Percentiles rank a stretch among this genome's conserved stretches.
Evolutionary conservation across 2,329 filamentous ascomycete species (phyloP).

Genomic region (Pseudofabraea citricarpa): DNA sequence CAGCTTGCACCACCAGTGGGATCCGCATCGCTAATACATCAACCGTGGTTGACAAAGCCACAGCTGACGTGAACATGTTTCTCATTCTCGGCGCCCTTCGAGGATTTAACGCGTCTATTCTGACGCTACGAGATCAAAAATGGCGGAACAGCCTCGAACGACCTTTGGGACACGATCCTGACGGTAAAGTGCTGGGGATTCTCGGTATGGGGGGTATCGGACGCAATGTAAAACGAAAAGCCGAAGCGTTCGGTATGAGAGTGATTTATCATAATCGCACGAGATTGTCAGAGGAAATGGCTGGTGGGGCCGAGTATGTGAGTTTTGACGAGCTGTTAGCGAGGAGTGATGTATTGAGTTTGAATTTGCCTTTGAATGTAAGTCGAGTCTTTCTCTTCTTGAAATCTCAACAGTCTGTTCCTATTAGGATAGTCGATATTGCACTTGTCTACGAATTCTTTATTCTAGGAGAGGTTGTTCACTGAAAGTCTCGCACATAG

Average conservation of each 20-base stretch:
- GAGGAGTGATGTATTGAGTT: constrained; percentile 66
- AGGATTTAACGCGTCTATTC: constrained; percentile 25
- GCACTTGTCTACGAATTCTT: too few relatives aligned
- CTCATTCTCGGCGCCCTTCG: constrained; percentile 70
- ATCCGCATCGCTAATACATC: constrained; percentile 73
- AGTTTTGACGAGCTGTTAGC: constrained; percentile 65
- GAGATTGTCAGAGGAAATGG: constrained; percentile 45
- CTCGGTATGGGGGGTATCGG: constrained; percentile 85
- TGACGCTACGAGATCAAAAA: constrained; percentile 41
- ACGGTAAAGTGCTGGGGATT: constrained; percentile 72
- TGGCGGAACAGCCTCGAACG: too few relatives aligned
- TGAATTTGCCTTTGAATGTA: constrained; percentile 70
- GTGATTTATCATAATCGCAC: constrained; percentile 69
- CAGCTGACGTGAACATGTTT: constrained; percentile 73
- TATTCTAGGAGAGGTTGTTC: too few relatives aligned
- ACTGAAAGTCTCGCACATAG: too few relatives aligned
- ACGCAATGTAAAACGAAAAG: constrained; percentile 62
- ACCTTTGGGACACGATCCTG: constrained; percentile 51
- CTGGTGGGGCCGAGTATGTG: constrained; percentile 56
- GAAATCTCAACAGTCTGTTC: too few relatives aligned
- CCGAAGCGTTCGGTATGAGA: constrained; percentile 67
- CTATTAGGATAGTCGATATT: too few relatives aligned
- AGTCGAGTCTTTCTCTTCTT: too few relatives aligned
- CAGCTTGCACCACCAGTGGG: constrained; percentile 52
- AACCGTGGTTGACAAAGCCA: constrained; percentile 70